phyloP scores from a whole-genome alignment of 306 rosid species.

The Prinsepia uniflora region DNA sequence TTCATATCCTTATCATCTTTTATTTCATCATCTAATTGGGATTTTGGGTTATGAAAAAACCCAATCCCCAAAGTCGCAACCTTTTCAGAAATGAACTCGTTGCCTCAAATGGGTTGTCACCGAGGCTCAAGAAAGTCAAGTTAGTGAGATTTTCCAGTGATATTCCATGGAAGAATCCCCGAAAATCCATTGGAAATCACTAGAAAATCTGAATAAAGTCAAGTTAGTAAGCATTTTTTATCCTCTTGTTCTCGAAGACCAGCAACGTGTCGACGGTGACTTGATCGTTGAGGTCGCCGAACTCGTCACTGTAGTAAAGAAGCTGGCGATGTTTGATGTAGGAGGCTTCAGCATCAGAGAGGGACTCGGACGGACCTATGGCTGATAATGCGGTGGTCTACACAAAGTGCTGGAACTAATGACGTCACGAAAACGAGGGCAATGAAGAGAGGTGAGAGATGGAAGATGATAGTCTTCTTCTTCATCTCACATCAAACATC shows the following conservation, averaged over 20 bases:
- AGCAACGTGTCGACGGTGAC: constrained; percentile 67
- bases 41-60: too few species aligned
- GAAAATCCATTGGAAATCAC: too few species aligned
- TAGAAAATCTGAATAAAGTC: too few species aligned
- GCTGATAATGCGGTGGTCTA: constrained; percentile 8
- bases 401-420: constrained; percentile 5
- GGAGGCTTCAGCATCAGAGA: constrained; percentile 43
- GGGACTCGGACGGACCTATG: constrained; percentile 66
- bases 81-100: too few species aligned
- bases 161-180: too few species aligned
- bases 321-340: constrained; percentile 80
- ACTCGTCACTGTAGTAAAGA: constrained; percentile 76
- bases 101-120: too few species aligned
- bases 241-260: constrained; percentile 55
- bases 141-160: too few species aligned
- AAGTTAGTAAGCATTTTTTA: constrained; percentile 63
- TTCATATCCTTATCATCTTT: too few species aligned
- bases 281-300: constrained; percentile 70
- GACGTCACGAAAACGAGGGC: constrained; percentile 16
- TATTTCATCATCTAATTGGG: too few species aligned
- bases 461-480: constrained; percentile 43
- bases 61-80: too few species aligned
- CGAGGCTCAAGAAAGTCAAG: too few species aligned
- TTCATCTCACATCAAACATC: constrained; percentile 90
- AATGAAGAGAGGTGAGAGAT: constrained; percentile 20